Evolutionary conservation across 345 rosid species (phyloP).

Genomic region (Hibiscus syriacus): DNA sequence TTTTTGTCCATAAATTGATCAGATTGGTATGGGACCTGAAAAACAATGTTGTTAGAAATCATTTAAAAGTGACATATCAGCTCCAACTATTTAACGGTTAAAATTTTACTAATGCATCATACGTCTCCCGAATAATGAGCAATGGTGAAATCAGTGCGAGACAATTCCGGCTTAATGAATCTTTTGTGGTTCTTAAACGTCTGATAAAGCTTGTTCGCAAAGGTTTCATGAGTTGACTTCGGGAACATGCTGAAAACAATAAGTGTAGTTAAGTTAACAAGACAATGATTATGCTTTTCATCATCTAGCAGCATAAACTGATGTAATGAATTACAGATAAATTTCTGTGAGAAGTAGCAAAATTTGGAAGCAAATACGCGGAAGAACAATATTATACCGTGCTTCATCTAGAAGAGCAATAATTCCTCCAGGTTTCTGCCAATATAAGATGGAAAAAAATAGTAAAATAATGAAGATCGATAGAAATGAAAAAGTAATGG

Average conservation of each 20-base stretch:
- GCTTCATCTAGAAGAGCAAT: constrained; percentile 86
- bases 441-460: neutral
- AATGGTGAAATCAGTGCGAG: constrained; percentile 88
- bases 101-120: constrained; percentile 9
- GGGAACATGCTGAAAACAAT: constrained; percentile 89
- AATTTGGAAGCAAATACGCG: neutral
- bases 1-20: constrained; percentile 94
- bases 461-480: neutral
- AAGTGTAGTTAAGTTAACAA: constrained; percentile 10
- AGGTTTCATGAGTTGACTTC: constrained; percentile 97
- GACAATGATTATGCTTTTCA: constrained; percentile 4
- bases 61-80: neutral
- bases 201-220: constrained; percentile 89
- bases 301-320: neutral
- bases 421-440: constrained; percentile 82
- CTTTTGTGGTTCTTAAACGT: constrained; percentile 84
- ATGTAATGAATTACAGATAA: neutral
- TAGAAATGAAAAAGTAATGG: neutral
- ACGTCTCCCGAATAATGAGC: constrained; percentile 98
- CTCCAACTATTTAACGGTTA: neutral
- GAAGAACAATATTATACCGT: constrained; percentile 38
- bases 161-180: constrained; percentile 88
- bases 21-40: constrained; percentile 88
- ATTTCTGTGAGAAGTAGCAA: neutral
- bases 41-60: constrained; percentile 6